A percentile compares a stretch with the other conserved stretches of the same genome.
Evolutionary conservation across 805 yeast species (phyloP).

Genomic region (Starmerella stellata): DNA sequence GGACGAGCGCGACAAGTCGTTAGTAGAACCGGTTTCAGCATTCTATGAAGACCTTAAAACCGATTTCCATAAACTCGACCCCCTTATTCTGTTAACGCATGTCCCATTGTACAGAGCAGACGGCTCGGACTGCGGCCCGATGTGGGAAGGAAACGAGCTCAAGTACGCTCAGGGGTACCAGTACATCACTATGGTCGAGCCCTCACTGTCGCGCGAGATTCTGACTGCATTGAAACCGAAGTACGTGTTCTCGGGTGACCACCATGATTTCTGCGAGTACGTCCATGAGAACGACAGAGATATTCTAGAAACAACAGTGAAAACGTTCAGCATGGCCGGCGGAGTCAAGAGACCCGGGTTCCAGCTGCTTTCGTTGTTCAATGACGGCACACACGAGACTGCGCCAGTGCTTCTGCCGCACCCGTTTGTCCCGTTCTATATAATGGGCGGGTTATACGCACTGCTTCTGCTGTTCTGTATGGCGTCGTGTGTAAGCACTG

Average conservation of each 20-base stretch:
- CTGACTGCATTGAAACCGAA: slow-evolving; percentile 45
- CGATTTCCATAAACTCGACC: slow-evolving; percentile 1
- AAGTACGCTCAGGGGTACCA: slow-evolving; percentile 63
- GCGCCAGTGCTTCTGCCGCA: slow-evolving; percentile 20
- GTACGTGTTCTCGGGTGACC: slow-evolving; percentile 76
- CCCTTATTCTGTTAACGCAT: slow-evolving; percentile 47
- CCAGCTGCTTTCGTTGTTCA: slow-evolving; percentile 50
- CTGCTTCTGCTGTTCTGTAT: background rate
- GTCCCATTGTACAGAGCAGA: slow-evolving; percentile 72
- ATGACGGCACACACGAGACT: slow-evolving; percentile 14
- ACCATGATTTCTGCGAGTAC: slow-evolving; percentile 85
- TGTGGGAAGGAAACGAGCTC: slow-evolving; percentile 52
- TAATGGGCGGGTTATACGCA: slow-evolving; percentile 14
- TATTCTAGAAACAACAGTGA: slow-evolving; percentile 67
- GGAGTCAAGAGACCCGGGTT: slow-evolving; percentile 76
- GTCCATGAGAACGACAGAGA: slow-evolving; percentile 29
- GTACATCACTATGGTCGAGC: slow-evolving; percentile 74
- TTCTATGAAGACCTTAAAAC: slow-evolving; percentile 30
- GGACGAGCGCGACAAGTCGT: slow-evolving; percentile 31
- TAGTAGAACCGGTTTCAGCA: slow-evolving; percentile 32
- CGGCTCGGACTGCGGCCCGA: slow-evolving; percentile 46
- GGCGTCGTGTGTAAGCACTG: background rate
- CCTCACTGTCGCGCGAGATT: slow-evolving; percentile 39
- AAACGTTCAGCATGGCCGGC: slow-evolving; percentile 83
- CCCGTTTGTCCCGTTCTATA: slow-evolving; percentile 20